A percentile compares a stretch with the other conserved stretches of the same genome.
Conservation (phyloP, 768 basidiomycete species). For the Russula foetens region DNA sequence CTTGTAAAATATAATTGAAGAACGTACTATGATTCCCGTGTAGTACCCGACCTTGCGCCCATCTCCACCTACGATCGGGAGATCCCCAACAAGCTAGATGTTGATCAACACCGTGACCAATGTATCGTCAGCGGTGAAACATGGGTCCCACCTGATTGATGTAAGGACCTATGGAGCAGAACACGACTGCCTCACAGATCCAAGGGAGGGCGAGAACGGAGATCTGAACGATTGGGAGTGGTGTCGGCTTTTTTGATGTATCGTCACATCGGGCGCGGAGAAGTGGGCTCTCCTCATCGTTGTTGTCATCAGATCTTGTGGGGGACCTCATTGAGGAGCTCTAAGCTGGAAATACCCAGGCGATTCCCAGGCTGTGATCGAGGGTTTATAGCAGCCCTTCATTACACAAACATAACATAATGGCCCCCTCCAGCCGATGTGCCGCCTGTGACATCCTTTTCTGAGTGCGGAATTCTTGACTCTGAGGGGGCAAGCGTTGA, state of each 20-base stretch:
- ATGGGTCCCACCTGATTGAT: constrained; percentile 35
- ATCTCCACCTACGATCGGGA: constrained; percentile 37
- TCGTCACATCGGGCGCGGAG: not conserved
- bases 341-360: not conserved
- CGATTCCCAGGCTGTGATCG: not conserved
- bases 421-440: not conserved
- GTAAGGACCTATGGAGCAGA: constrained; percentile 41
- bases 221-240: constrained; percentile 41
- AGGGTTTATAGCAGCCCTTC: not conserved
- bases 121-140: too few species aligned
- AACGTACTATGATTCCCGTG: constrained; percentile 41
- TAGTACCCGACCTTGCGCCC: constrained; percentile 41
- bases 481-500: too few species aligned
- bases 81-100: constrained; percentile 37
- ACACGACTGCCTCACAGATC: constrained; percentile 40
- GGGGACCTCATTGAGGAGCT: too few species aligned
- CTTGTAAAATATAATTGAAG: constrained; percentile 9
- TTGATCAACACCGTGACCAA: not conserved
- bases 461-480: too few species aligned
- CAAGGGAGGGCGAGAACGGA: constrained; percentile 34
- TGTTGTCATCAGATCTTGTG: too few species aligned
- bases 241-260: constrained; percentile 25
- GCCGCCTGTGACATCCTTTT: not conserved
- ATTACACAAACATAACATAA: not conserved
- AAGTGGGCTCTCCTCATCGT: not conserved